phyloP scores from a whole-genome alignment of 306 rosid species.

The Ammopiptanthus mongolicus region DNA sequence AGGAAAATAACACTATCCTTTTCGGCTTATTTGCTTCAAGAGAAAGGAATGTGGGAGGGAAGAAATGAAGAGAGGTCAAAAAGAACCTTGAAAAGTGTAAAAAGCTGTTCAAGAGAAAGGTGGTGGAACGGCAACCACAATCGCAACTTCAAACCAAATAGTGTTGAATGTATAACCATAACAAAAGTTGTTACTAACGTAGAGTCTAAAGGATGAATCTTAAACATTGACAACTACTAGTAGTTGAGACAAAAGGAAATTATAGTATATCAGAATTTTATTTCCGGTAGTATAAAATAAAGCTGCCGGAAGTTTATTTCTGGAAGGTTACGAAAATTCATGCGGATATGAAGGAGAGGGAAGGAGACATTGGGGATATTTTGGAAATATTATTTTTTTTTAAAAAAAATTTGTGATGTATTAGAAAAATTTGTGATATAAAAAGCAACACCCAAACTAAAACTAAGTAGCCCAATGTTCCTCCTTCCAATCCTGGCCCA shows the following conservation, averaged over 20 bases:
- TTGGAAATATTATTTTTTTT: too few species aligned
- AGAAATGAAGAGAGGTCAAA: constrained; percentile 1
- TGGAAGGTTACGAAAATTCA: too few species aligned
- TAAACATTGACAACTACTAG: background rate
- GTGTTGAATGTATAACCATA: constrained; percentile 53
- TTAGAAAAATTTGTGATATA: too few species aligned
- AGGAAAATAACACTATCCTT: background rate
- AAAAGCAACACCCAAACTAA: too few species aligned
- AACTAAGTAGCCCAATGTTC: too few species aligned
- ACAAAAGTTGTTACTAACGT: constrained; percentile 19
- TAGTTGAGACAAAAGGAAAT: background rate
- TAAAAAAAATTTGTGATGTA: too few species aligned
- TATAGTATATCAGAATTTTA: too few species aligned
- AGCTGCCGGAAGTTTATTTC: too few species aligned
- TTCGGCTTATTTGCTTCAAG: background rate
- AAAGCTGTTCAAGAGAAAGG: constrained; percentile 89
- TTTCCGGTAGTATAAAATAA: too few species aligned
- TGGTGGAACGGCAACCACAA: constrained; percentile 96
- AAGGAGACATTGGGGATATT: too few species aligned
- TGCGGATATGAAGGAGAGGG: too few species aligned
- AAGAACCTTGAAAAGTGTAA: constrained; percentile 92
- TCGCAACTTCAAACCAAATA: constrained; percentile 99
- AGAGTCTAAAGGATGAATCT: constrained; percentile 16
- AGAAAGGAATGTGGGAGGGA: background rate
- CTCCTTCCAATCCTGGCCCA: too few species aligned